A percentile compares a stretch with the other conserved stretches of the same genome.
Conservation (phyloP, 2,329 filamentous ascomycete species). For the Fusarium hainanense region DNA sequence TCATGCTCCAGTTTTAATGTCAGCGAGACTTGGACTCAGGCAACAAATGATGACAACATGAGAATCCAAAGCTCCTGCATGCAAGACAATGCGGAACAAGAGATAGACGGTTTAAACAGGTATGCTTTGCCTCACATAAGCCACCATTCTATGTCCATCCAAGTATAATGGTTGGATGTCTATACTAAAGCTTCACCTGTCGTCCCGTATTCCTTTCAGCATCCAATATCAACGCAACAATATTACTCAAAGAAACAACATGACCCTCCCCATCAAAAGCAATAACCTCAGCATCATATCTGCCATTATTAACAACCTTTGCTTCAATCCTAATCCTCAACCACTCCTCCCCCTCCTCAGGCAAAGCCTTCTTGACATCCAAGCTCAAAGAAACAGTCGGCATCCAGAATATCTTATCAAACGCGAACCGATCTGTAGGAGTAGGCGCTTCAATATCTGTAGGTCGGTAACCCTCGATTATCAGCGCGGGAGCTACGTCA, state of each 20-base stretch:
- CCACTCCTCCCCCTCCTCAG: conserved; percentile 76
- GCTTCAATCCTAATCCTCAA: conserved; percentile 72
- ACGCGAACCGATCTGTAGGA: conserved; percentile 35
- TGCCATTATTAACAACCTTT: conserved; percentile 76
- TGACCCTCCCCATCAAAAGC: conserved; percentile 63
- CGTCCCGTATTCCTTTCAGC: conserved; percentile 39
- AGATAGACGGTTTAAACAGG: too few relatives aligned
- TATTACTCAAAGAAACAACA: conserved; percentile 49
- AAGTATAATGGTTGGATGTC: accelerated
- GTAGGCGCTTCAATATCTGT: conserved; percentile 33
- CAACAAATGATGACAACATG: too few relatives aligned
- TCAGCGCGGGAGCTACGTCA: conserved; percentile 73
- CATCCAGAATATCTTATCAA: conserved; percentile 70
- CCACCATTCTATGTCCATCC: not conserved
- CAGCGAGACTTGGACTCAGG: too few relatives aligned
- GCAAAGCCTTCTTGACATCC: conserved; percentile 79
- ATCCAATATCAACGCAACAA: conserved; percentile 48
- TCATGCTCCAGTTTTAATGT: too few relatives aligned
- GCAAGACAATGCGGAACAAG: too few relatives aligned
- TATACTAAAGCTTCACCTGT: conserved; percentile 52
- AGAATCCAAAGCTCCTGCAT: too few relatives aligned
- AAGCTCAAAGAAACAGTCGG: conserved; percentile 80
- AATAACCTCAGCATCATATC: conserved; percentile 79
- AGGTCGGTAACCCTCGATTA: conserved; percentile 65
- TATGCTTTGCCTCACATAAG: not conserved